These are phyloP conservation scores for Phytophthora pistaciae DNA, from an alignment of 352 stramenopile species.

Conservation along the genomic window DNA sequence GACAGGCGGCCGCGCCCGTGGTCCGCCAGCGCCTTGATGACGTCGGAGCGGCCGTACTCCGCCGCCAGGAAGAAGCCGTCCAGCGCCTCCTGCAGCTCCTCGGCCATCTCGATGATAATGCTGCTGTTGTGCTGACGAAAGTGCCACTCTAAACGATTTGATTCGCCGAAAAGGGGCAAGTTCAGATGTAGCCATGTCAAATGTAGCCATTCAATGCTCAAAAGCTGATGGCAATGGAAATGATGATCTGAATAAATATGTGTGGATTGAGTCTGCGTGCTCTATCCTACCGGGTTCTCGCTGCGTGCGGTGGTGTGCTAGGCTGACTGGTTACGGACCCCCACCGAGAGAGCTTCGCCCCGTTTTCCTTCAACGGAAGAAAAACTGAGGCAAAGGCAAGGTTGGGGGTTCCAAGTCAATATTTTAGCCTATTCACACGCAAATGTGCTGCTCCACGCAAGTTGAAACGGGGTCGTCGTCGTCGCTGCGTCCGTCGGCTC, in stretches of 20 bases:
- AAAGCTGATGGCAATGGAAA: not conserved
- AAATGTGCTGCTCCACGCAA: constrained; percentile 31
- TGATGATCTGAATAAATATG: constrained; percentile 32
- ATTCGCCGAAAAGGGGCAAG: constrained; percentile 34
- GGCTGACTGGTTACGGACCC: constrained; percentile 18
- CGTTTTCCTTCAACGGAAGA: constrained; percentile 49
- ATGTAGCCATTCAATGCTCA: too few relatives aligned
- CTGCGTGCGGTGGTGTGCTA: not conserved
- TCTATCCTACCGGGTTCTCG: not conserved
- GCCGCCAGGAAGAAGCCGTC: constrained; percentile 88
- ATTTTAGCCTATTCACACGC: constrained; percentile 51
- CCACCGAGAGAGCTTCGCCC: constrained; percentile 50
- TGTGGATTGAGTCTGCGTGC: constrained; percentile 1
- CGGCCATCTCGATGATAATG: constrained; percentile 20
- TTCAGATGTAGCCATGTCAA: constrained; percentile 31
- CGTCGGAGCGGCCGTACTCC: constrained; percentile 83
- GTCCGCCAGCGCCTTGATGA: constrained; percentile 86
- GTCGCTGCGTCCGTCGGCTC: constrained; percentile 4
- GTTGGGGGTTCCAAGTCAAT: constrained; percentile 33
- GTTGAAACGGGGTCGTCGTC: constrained; percentile 3
- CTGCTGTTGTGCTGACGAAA: constrained; percentile 12
- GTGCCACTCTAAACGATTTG: constrained; percentile 33
- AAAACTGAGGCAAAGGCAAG: constrained; percentile 40
- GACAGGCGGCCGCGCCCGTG: constrained; percentile 63
- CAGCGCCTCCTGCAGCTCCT: constrained; percentile 71